Conservation (phyloP, 2,329 filamentous ascomycete species). For the Neonectria faginata region DNA sequence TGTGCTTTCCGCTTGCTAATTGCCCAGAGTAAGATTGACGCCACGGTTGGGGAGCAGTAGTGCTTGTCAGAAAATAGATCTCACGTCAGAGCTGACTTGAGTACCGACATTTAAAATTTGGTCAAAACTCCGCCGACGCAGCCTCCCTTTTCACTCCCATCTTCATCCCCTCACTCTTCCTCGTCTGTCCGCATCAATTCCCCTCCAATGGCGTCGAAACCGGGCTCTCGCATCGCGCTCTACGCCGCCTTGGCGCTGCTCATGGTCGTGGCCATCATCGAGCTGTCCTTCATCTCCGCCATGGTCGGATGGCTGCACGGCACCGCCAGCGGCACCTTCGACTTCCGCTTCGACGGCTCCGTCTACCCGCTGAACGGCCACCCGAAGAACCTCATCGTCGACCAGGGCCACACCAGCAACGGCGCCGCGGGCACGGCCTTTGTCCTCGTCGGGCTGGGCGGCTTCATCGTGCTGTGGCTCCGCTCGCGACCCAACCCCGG, state of each 20-base stretch:
- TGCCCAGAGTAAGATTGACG: background rate
- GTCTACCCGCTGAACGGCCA: constrained; percentile 34
- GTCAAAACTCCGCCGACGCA: background rate
- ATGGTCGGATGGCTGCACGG: constrained; percentile 46
- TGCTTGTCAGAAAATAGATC: background rate
- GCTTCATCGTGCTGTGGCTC: constrained; percentile 40
- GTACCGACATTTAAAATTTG: background rate
- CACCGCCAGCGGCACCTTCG: constrained; percentile 41
- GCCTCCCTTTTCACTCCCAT: too few relatives aligned
- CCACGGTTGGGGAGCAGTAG: too few relatives aligned
- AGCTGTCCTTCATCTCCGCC: constrained; percentile 44
- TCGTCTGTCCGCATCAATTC: background rate
- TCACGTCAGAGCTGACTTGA: background rate
- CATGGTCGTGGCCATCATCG: constrained; percentile 45
- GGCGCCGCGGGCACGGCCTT: constrained; percentile 47
- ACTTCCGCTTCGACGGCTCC: constrained; percentile 30
- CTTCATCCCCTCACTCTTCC: background rate
- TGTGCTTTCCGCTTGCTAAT: background rate
- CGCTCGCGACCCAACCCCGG: constrained; percentile 28
- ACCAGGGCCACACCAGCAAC: constrained; percentile 47
- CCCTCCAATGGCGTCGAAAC: constrained; percentile 1
- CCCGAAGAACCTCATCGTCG: constrained; percentile 42
- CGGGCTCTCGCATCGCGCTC: constrained; percentile 24
- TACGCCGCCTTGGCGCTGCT: constrained; percentile 41
- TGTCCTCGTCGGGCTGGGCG: constrained; percentile 43